These are phyloP conservation scores for Alternaria longipes DNA, from an alignment of 2,329 filamentous ascomycete genomes.

Conservation along the genomic window DNA sequence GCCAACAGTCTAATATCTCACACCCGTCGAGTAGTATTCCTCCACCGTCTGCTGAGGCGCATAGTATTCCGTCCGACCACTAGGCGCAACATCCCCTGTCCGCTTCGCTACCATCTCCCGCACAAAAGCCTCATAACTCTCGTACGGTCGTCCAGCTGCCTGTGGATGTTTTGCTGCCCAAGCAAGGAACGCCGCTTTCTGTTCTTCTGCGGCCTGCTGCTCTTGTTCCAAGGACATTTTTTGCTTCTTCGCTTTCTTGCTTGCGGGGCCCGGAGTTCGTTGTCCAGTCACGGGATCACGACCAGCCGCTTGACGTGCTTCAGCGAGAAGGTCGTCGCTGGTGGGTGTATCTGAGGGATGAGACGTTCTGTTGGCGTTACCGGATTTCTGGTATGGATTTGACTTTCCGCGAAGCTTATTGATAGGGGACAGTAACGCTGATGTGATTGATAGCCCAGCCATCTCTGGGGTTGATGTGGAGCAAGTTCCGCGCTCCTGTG, in stretches of 20 bases:
- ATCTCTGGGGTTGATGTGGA: background rate
- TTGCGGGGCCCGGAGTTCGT: background rate
- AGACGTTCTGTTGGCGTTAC: background rate
- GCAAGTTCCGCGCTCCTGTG: background rate
- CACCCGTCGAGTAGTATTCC: slow-evolving; percentile 32
- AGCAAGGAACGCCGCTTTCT: slow-evolving; percentile 12
- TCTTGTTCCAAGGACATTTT: background rate
- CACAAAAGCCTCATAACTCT: slow-evolving; percentile 22
- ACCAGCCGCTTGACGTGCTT: slow-evolving; percentile 28
- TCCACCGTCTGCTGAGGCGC: slow-evolving; percentile 32
- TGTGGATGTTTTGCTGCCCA: slow-evolving; percentile 16
- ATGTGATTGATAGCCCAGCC: slow-evolving; percentile 9
- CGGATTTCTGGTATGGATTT: slow-evolving; percentile 12
- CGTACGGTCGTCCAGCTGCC: slow-evolving; percentile 19
- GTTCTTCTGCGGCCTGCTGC: slow-evolving; percentile 5
- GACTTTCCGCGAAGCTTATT: slow-evolving; percentile 15
- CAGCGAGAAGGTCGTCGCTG: slow-evolving; percentile 26
- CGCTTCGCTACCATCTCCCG: slow-evolving; percentile 21
- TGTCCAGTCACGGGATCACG: slow-evolving; percentile 34
- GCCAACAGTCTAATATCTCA: slow-evolving; percentile 10
- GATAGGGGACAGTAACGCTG: slow-evolving; percentile 1
- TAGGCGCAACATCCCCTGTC: slow-evolving; percentile 19
- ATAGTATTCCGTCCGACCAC: slow-evolving; percentile 28
- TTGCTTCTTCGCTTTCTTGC: background rate
- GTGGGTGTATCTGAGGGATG: background rate